Evolutionary conservation across 495 filamentous ascomycete genomes (phyloP), one percentile per base, ranked within the genome.

Genomic region (Pseudoneurospora amorphoporcata): DNA sequence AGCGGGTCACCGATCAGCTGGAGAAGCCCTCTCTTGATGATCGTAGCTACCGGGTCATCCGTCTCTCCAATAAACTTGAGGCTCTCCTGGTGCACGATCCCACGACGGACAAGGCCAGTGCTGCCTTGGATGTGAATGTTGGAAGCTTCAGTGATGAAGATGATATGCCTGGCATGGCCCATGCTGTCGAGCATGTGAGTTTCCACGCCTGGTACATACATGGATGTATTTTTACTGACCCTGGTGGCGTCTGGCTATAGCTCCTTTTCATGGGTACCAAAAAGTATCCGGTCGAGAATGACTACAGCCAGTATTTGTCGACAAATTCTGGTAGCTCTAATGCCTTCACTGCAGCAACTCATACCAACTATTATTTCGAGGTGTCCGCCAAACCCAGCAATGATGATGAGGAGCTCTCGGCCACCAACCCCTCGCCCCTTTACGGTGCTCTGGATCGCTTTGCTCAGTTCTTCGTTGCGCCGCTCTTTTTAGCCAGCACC

Each of bases 361-460:
- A 94, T 73, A 99, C 96, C 53, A 98, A 98, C 82, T 99, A 97
- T 81, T 97, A 93, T 83, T 99, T 98, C 78, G 95, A 99, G 77
- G 90, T 98, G 68, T 92, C 92, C 2, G 92, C 95, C 81, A 83
- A 91, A 78, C 83, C 87, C 75, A 84, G 81, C 75, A 86, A 87
- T 76, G 86, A 85, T 32, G 41, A 65, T 9, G 82, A 84, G 68
- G 83, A 88, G 72, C 80, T 82, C 61, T 87, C 86, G 37, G 77
- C 78, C 38, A 79, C 84, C 47, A 87, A 88, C 70, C 79, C 83
- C n/a, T 92, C 93, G 8, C 93, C 94, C 12, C 82, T 99, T 12
- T 91, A 93, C 77, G 96, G 94, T 10, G 96, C 93, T 12, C 84
- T 99, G 58, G 95, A 99, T 80, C 89, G 95, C 37, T 99, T 99